Percentiles rank a stretch among this genome's conserved stretches.
phyloP scores from a whole-genome alignment of 2,329 filamentous ascomycete species.

The Penicillium paneum region DNA sequence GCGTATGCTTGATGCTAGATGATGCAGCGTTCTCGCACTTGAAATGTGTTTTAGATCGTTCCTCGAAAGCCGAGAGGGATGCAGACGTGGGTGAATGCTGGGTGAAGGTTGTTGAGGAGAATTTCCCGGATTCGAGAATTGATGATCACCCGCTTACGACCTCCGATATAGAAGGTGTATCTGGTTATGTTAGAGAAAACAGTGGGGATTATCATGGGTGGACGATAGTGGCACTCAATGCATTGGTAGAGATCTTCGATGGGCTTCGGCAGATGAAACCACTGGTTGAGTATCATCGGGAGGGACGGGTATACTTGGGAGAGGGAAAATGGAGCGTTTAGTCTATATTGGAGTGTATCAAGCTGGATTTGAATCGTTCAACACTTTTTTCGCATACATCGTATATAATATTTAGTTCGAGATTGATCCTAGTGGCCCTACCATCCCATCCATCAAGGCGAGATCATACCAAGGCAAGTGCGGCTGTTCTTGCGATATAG shows the following conservation, averaged over 20 bases:
- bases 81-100: slow-evolving; percentile 17
- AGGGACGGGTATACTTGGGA: slow-evolving; percentile 24
- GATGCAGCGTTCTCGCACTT: slow-evolving; percentile 23
- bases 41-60: slow-evolving; percentile 12
- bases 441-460: neutral
- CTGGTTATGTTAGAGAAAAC: neutral
- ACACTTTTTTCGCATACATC: neutral
- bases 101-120: slow-evolving; percentile 31
- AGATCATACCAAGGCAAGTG: neutral
- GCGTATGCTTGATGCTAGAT: slow-evolving; percentile 29
- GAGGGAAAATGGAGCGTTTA: slow-evolving; percentile 21
- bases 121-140: slow-evolving; percentile 26
- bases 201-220: slow-evolving; percentile 23
- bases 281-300: slow-evolving; percentile 25
- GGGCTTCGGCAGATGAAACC: slow-evolving; percentile 23
- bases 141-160: slow-evolving; percentile 12
- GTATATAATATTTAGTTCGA: no score
- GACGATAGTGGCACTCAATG: slow-evolving; percentile 24
- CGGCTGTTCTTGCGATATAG: no score
- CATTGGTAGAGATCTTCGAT: slow-evolving; percentile 29
- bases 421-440: slow-evolving; percentile 14
- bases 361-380: neutral
- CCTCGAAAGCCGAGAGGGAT: slow-evolving; percentile 9
- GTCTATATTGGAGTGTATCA: neutral
- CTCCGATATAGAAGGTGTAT: neutral